These are phyloP conservation scores for Puccinia sorghi DNA, from an alignment of 1,284 basidiomycete genomes.

Conservation along the genomic window DNA sequence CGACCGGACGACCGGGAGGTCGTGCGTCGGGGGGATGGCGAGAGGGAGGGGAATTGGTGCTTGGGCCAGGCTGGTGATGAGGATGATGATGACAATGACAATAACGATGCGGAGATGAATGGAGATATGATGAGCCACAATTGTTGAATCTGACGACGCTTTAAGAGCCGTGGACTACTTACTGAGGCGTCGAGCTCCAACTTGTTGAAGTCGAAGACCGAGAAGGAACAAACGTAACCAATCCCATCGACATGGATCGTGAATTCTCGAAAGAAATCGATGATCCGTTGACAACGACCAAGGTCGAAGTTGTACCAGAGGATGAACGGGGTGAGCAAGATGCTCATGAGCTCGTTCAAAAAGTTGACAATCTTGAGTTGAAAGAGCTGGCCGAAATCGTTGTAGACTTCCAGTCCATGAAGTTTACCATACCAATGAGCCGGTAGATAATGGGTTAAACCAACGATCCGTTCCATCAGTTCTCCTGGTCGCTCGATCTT, in stretches of 20 bases:
- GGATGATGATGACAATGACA: background rate
- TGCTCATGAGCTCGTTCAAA: conserved; percentile 80
- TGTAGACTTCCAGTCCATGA: conserved; percentile 82
- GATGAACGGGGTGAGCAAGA: conserved; percentile 89
- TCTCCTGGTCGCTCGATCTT: conserved; percentile 88
- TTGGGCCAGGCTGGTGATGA: conserved; percentile 15
- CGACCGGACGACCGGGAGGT: background rate
- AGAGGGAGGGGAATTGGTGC: background rate
- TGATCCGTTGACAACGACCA: conserved; percentile 61
- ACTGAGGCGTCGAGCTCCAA: conserved; percentile 28
- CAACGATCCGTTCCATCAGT: conserved; percentile 84
- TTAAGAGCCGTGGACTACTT: background rate
- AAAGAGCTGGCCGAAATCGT: conserved; percentile 84
- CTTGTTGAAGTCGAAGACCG: conserved; percentile 82
- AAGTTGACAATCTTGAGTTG: conserved; percentile 85
- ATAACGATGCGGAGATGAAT: too few relatives aligned
- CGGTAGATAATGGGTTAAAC: conserved; percentile 93
- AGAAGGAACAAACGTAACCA: conserved; percentile 96
- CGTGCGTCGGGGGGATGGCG: conserved; percentile 11
- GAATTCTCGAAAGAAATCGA: conserved; percentile 96
- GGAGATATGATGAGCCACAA: background rate
- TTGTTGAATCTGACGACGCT: background rate
- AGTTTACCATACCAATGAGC: conserved; percentile 83
- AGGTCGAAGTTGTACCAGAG: conserved; percentile 80
- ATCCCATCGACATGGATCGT: conserved; percentile 93